Percentiles rank a stretch among this genome's conserved stretches.
phyloP scores from a whole-genome alignment of 129 eudicot species.

The Ambrosia artemisiifolia region DNA sequence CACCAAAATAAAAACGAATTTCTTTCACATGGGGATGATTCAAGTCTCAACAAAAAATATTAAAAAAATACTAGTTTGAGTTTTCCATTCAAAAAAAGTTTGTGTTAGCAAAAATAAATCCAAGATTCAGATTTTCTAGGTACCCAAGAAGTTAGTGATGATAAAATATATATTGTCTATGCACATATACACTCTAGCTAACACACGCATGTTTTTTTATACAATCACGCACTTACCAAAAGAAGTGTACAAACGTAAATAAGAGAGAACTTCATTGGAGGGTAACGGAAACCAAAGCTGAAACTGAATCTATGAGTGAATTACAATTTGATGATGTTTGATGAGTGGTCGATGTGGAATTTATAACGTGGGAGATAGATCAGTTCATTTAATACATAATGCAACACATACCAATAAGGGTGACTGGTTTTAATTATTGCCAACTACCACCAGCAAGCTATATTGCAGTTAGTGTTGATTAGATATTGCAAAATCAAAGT shows the following conservation, averaged over 20 bases:
- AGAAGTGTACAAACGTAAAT: conserved; percentile 16
- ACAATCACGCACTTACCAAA: conserved; percentile 9
- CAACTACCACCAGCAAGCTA: conserved; percentile 13
- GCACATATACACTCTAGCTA: too few relatives aligned
- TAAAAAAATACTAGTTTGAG: too few relatives aligned
- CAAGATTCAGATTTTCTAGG: too few relatives aligned
- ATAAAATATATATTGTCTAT: background rate
- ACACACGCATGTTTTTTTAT: background rate
- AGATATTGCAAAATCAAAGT: background rate
- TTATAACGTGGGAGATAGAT: conserved; percentile 13
- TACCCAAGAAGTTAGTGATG: too few relatives aligned
- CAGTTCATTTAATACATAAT: background rate
- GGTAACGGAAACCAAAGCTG: background rate
- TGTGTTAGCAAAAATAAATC: too few relatives aligned
- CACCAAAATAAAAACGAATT: too few relatives aligned
- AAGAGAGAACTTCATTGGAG: conserved; percentile 22
- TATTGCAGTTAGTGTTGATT: background rate
- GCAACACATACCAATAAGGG: conserved; percentile 18
- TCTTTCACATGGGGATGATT: too few relatives aligned
- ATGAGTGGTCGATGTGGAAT: background rate
- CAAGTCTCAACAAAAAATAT: too few relatives aligned
- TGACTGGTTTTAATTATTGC: conserved; percentile 8
- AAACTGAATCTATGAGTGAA: background rate
- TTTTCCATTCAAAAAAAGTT: too few relatives aligned
- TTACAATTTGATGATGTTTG: conserved; percentile 19